Conservation (phyloP, 345 rosid species). For the Euphorbia tirucalli region DNA sequence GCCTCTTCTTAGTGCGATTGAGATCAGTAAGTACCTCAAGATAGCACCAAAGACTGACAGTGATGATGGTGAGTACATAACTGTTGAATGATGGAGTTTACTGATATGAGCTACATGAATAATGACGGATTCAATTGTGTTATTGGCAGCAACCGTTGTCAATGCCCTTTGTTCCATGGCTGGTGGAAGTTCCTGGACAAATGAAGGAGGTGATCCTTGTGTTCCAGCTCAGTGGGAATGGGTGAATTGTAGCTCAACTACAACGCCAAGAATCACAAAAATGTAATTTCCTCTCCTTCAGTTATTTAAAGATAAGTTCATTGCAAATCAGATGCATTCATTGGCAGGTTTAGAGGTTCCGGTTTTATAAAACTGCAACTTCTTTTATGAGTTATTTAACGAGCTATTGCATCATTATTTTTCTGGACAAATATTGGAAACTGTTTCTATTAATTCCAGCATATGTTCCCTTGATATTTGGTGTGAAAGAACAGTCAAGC, state of each 20-base stretch:
- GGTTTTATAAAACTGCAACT: neutral
- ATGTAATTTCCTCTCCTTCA: conserved; percentile 48
- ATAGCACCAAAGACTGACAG: conserved; percentile 60
- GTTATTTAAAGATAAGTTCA: conserved; percentile 7
- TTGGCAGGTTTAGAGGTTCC: neutral
- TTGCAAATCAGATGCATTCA: neutral
- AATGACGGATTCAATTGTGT: conserved; percentile 8
- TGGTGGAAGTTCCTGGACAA: conserved; percentile 49
- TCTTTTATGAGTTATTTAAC: no score
- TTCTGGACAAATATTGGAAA: no score
- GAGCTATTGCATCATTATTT: neutral
- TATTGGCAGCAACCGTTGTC: conserved; percentile 55
- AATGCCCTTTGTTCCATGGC: conserved; percentile 51
- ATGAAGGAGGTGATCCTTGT: conserved; percentile 93
- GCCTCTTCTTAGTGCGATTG: conserved; percentile 86
- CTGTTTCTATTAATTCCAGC: neutral
- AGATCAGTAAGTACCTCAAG: conserved; percentile 75
- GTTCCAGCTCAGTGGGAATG: conserved; percentile 77
- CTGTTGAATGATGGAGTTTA: conserved; percentile 11
- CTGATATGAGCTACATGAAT: conserved; percentile 13
- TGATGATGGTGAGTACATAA: conserved; percentile 57
- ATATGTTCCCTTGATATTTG: no score
- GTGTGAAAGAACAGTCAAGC: no score
- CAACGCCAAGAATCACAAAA: conserved; percentile 83
- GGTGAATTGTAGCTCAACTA: conserved; percentile 66